Base-by-base conservation (phyloP, 2,329 filamentous ascomycete species). In the Mycosphaerella arachidis region DNA sequence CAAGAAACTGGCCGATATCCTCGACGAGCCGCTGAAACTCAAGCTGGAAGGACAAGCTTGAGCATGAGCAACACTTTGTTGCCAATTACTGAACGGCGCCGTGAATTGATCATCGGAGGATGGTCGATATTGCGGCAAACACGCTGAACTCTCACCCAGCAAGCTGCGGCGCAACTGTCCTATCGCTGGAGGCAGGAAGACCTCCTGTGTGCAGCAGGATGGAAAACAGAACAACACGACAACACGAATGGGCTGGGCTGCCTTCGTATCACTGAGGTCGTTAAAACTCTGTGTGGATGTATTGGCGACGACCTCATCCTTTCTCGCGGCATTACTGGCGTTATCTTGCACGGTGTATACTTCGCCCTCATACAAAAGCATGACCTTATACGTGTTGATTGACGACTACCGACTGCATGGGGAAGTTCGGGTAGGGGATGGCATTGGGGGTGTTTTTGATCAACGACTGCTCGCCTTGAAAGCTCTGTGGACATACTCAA, bases 1-100 rank as follows among this genome's bases (percentile, higher is more conserved):
- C 68, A 83, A 83, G 75, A 81, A 79, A 69, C 78, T 86, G 59
- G 74, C 78, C 56, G 78, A 79, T 60, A 73, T 83, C 60, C 72
- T 86, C 59, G 81, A 82, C 68, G 71, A 74, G 29, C 75, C 78
- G 60, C 73, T 85, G 59, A 81, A 77, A 71, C 74, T 78, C 65
- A 78, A 81, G 66, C 77, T 87, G 65, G 80, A 84, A 53, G 57
- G 61, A 45, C 63, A 63, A 35, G 35, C 12, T 16, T 27, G 35
- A 48, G 20, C 13, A 12, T 18, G 33, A 13, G 35, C 43, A 20
- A 56, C 20, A 24, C 20, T 40, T 51, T 29, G 9, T 50, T 27
- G 46, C 29, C 46, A 9, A 27, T 18, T 10, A 12, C 18, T 50
- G 20, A 29, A 50, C 12, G 8, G 1, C 29, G 10, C 46, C 46